Conservation (phyloP, 805 yeast genomes). For the Candida nitratophila region DNA sequence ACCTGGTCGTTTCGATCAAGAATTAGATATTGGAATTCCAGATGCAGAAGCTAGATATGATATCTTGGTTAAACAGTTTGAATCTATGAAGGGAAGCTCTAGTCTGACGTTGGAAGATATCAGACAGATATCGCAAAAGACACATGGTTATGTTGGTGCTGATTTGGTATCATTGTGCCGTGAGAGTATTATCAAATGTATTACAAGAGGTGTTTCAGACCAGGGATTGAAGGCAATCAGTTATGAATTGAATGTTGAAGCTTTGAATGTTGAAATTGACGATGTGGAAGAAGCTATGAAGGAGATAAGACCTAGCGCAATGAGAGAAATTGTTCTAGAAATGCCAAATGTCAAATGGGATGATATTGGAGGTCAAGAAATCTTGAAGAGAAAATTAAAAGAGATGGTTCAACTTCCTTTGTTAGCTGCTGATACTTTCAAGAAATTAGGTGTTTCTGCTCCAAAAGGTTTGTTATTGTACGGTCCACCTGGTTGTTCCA, state of each 20-base stretch:
- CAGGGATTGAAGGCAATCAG: slow-evolving; percentile 4
- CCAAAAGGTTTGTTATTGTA: slow-evolving; percentile 91
- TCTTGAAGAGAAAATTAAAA: slow-evolving; percentile 67
- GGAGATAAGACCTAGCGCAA: slow-evolving; percentile 91
- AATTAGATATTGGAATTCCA: slow-evolving; percentile 90
- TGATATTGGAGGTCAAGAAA: slow-evolving; percentile 94
- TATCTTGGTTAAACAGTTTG: slow-evolving; percentile 59
- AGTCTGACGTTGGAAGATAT: slow-evolving; percentile 48
- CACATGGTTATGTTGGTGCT: slow-evolving; percentile 98
- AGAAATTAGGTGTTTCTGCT: slow-evolving; percentile 71
- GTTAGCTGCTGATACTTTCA: slow-evolving; percentile 72
- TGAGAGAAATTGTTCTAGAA: slow-evolving; percentile 91
- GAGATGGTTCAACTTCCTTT: slow-evolving; percentile 93
- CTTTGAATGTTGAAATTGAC: slow-evolving; percentile 38
- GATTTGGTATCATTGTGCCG: slow-evolving; percentile 83
- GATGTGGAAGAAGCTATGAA: slow-evolving; percentile 70
- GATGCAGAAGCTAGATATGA: slow-evolving; percentile 74
- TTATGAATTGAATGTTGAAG: slow-evolving; percentile 14
- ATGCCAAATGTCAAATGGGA: slow-evolving; percentile 92
- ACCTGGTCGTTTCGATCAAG: slow-evolving; percentile 91
- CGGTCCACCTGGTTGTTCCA: slow-evolving; percentile 99
- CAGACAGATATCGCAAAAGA: slow-evolving; percentile 57
- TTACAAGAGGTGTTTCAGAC: slow-evolving; percentile 48
- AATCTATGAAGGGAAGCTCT: slow-evolving; percentile 42
- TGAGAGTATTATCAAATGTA: slow-evolving; percentile 82